phyloP scores from a whole-genome alignment of 345 rosid species.

The Tarenaya hassleriana region DNA sequence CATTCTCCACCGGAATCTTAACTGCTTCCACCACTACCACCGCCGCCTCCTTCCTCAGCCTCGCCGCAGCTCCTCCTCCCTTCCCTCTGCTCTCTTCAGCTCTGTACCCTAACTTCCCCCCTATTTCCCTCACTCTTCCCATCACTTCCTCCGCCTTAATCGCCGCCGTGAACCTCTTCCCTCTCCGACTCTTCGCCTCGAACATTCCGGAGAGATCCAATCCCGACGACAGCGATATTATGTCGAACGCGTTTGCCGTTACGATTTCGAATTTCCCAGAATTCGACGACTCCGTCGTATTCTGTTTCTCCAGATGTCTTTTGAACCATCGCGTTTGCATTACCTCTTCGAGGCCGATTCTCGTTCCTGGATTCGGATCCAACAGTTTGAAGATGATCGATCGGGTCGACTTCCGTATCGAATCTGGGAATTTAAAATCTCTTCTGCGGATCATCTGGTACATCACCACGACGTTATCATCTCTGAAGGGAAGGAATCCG shows the following conservation, averaged over 20 bases:
- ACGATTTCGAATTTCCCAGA: constrained; percentile 5
- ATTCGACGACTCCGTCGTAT: background rate
- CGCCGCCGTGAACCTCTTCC: constrained; percentile 45
- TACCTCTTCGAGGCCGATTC: constrained; percentile 46
- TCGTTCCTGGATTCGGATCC: constrained; percentile 53
- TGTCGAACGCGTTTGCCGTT: constrained; percentile 47
- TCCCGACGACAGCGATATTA: constrained; percentile 54
- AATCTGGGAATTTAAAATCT: constrained; percentile 46
- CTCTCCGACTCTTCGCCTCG: constrained; percentile 32
- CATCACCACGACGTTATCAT: constrained; percentile 40
- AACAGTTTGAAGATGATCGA: constrained; percentile 46
- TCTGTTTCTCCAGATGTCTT: constrained; percentile 24
- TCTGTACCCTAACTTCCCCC: constrained; percentile 45
- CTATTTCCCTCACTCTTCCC: constrained; percentile 49
- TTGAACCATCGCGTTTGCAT: constrained; percentile 46
- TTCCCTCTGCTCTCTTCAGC: constrained; percentile 45
- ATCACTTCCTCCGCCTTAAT: constrained; percentile 36
- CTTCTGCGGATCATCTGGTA: constrained; percentile 39
- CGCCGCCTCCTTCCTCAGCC: constrained; percentile 43
- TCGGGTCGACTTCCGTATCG: constrained; percentile 39
- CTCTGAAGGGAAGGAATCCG: constrained; percentile 49
- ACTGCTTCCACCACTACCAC: constrained; percentile 40
- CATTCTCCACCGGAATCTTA: constrained; percentile 34
- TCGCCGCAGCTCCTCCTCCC: constrained; percentile 22
- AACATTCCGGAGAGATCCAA: constrained; percentile 57